Base-by-base conservation (phyloP, 140 eudicot genomes). In the Senecio squalidus region DNA sequence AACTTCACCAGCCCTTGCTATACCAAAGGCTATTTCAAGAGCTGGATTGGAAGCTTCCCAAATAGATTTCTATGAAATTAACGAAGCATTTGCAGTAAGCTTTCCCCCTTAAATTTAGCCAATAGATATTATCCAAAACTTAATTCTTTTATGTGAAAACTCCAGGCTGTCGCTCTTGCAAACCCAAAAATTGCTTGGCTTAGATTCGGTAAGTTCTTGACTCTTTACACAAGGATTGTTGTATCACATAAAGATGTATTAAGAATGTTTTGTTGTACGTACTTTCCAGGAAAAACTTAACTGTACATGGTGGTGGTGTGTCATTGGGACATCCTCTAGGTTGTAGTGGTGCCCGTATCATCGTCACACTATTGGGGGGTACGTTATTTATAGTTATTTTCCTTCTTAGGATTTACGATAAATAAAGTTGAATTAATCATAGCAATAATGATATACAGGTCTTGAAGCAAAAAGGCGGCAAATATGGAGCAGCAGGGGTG, bases 291-390 rank as follows among this genome's bases (percentile, higher is more conserved):
- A 87, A 45, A 87, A 79, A 73, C 84, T 91, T 25, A 91, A 87
- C 33, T n/a, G 83, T 84, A 60, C 94, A 91, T 59, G 98, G 98
- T 58, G 98, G 98, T 72, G 98, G 96, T 64, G 98, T 91, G 36
- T 79, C 98, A 8, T 62, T 91, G 65, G 98, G 98, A 25, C 98
- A 91, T 73, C 98, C 98, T 81, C 89, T 91, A 13, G 98, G 98
- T 58, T 91, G 98, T 80, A 91, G 98, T 58, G 98, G 98, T n/a
- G 98, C 96, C 30, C 96, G 96, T 73, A 87, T 91, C 58, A 66
- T 91, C 62, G 96, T 84, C 55, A 83, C 98, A 34, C 86, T 91
- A 28, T 79, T 91, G 78, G 98, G 98, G 80, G 98, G 86, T 79
- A 48, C 67, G 57, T 47, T 24, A 15, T 27, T 51, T 51, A 51